Percentiles rank a stretch among this genome's conserved stretches.
phyloP scores from a whole-genome alignment of 257 asterid species.

The Eucommia ulmoides region DNA sequence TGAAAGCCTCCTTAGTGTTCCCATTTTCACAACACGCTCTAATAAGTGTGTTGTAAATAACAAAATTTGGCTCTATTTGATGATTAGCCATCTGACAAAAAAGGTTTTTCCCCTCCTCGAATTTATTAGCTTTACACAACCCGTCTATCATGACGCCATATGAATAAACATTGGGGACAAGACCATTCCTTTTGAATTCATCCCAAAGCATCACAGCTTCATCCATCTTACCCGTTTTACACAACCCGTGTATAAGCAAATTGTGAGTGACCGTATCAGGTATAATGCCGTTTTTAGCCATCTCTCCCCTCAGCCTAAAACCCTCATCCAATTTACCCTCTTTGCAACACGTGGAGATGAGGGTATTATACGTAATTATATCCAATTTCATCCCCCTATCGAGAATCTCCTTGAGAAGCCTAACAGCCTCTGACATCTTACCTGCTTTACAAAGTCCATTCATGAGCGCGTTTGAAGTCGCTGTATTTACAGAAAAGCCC shows the following conservation, averaged over 20 bases:
- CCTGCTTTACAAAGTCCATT: constrained; percentile 58
- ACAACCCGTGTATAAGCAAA: constrained; percentile 39
- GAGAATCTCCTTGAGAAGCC: constrained; percentile 40
- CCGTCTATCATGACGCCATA: constrained; percentile 66
- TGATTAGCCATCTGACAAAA: constrained; percentile 35
- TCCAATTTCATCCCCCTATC: constrained; percentile 32
- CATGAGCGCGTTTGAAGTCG: constrained; percentile 74
- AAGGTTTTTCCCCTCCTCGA: constrained; percentile 45
- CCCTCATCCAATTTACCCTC: constrained; percentile 43
- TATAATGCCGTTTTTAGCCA: constrained; percentile 40
- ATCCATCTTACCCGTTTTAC: constrained; percentile 45
- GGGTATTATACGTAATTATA: constrained; percentile 50
- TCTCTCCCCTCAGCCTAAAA: constrained; percentile 55
- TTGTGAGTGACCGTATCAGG: constrained; percentile 54
- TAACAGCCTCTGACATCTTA: constrained; percentile 36
- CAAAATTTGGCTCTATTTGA: constrained; percentile 34
- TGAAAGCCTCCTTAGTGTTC: constrained; percentile 43
- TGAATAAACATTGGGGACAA: constrained; percentile 36
- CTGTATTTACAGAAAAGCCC: constrained; percentile 44
- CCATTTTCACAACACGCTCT: constrained; percentile 42
- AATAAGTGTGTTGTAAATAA: constrained; percentile 57
- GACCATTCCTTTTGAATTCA: constrained; percentile 40
- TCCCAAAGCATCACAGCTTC: constrained; percentile 71
- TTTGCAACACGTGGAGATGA: constrained; percentile 61
- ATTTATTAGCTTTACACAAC: constrained; percentile 43